Evolutionary conservation across 1,139 yeast species (phyloP), one percentile per base, ranked within the genome.

Genomic region (Yamadazyma oceani): DNA sequence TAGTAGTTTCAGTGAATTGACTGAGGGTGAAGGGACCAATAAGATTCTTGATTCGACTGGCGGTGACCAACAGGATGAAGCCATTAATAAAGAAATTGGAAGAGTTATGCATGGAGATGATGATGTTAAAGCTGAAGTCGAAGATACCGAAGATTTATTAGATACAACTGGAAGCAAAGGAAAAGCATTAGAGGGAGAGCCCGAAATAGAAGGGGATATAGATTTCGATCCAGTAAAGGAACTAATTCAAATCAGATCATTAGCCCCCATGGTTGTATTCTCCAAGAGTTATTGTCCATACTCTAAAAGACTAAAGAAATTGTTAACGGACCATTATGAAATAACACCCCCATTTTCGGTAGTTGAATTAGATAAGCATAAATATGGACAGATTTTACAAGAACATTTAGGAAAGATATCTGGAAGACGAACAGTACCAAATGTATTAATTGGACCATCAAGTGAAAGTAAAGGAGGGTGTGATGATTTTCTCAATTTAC

Each of bases 361-460:
- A 34, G 88, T 90, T 19, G 97, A 92, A 57, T 72, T 92, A 39
- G 97, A 92, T 61, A 72, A 69, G 53, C 95, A 89, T 57, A 72
- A 75, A 34, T 75, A 81, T 52, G 92, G 92, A 1, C 57, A 60
- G 11, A 78, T 71, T 40, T 65, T 85, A 43, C 92, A 84, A 56
- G 71, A 64, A 12, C 79, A 78, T 56, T 67, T 85, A 39, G 78
- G 69, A 10, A 66, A 69, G 34, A 60, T 71, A 35, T 71, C 85
- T 2, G 85, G 84, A 3, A 71, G 92, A 53, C 59, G 55, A 15
- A 84, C 92, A 0, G 94, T 85, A 4, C 94, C 94, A 21, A 85
- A 85, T 50, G 70, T 85, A 14, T 63, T 83, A 36, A 68, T 85
- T 37, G 83, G 83, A 32, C 77, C 79, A 2, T 54, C 66, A 12